phyloP scores from a whole-genome alignment of 495 filamentous ascomycete species.

The Tetracladium marchalianum region DNA sequence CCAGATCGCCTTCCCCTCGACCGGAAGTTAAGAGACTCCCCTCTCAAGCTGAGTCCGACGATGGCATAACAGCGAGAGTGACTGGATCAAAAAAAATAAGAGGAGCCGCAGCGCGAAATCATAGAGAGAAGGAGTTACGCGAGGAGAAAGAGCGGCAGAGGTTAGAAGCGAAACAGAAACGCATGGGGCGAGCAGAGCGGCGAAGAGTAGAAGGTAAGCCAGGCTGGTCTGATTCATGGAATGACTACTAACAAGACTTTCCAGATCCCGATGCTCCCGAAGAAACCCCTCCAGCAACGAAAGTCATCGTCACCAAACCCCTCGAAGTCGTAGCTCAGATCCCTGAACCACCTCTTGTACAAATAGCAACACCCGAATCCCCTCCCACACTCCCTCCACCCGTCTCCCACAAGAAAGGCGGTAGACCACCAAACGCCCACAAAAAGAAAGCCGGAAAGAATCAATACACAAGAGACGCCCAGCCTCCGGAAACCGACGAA shows the following conservation, averaged over 20 bases:
- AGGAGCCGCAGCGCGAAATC: constrained; percentile 51
- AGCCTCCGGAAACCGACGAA: constrained; percentile 44
- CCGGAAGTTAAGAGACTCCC: constrained; percentile 35
- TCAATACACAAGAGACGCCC: constrained; percentile 74
- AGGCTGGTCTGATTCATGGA: constrained; percentile 8
- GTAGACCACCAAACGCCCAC: constrained; percentile 51
- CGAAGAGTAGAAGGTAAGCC: constrained; percentile 66
- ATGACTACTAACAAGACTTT: constrained; percentile 21
- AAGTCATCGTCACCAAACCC: constrained; percentile 25
- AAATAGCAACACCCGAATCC: constrained; percentile 29
- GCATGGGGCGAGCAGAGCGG: constrained; percentile 65
- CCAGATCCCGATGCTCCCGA: constrained; percentile 52
- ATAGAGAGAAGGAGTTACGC: constrained; percentile 62
- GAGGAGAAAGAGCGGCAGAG: constrained; percentile 64
- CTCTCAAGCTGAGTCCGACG: constrained; percentile 59
- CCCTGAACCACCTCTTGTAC: constrained; percentile 15
- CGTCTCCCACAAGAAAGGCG: constrained; percentile 42
- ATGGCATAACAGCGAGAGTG: constrained; percentile 45
- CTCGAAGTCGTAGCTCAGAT: constrained; percentile 12
- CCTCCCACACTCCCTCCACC: constrained; percentile 28
- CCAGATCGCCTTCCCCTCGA: constrained; percentile 53
- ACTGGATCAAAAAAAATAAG: constrained; percentile 48
- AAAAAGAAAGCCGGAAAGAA: constrained; percentile 69
- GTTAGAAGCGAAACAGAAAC: constrained; percentile 58
- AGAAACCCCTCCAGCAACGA: constrained; percentile 40